Percentiles rank a stretch among this genome's conserved stretches.
phyloP scores from a whole-genome alignment of 2,329 filamentous ascomycete genomes.

The Aurifilum marmelostoma region DNA sequence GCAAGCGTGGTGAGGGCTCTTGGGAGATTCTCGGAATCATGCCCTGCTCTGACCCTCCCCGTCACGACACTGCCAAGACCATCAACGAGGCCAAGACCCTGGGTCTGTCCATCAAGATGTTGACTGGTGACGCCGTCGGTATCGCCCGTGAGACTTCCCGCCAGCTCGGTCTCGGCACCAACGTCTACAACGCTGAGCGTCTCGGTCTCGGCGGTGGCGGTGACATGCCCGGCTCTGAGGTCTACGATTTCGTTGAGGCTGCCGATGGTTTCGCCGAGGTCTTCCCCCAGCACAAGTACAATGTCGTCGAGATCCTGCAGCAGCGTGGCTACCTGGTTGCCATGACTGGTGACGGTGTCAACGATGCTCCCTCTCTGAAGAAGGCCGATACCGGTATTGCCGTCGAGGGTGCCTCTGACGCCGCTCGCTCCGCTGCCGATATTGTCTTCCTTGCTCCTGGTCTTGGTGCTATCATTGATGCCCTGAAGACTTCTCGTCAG shows the following conservation, averaged over 20 bases:
- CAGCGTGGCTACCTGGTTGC: conserved; percentile 92
- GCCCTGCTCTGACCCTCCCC: conserved; percentile 90
- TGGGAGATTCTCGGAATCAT: conserved; percentile 96
- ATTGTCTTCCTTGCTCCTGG: conserved; percentile 93
- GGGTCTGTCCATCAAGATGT: conserved; percentile 92
- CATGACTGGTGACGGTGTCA: conserved; percentile 96
- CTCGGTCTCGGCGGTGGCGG: conserved; percentile 87
- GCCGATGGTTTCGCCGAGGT: conserved; percentile 95
- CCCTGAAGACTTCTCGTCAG: conserved; percentile 88
- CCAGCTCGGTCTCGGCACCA: conserved; percentile 88
- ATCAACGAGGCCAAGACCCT: conserved; percentile 88
- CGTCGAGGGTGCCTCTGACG: conserved; percentile 89
- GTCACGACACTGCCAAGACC: conserved; percentile 87
- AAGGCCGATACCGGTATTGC: conserved; percentile 97
- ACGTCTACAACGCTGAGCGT: conserved; percentile 91
- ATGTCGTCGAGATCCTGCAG: conserved; percentile 90
- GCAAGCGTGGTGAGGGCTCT: conserved; percentile 77
- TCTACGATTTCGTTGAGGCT: conserved; percentile 94
- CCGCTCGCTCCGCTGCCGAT: conserved; percentile 87
- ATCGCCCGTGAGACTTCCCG: conserved; percentile 91
- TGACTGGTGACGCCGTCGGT: conserved; percentile 92
- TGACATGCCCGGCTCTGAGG: conserved; percentile 91
- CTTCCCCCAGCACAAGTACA: conserved; percentile 95
- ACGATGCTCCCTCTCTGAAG: conserved; percentile 89
- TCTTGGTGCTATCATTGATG: conserved; percentile 90